phyloP scores from a whole-genome alignment of 345 rosid genomes.

The Citropsis articulata region DNA sequence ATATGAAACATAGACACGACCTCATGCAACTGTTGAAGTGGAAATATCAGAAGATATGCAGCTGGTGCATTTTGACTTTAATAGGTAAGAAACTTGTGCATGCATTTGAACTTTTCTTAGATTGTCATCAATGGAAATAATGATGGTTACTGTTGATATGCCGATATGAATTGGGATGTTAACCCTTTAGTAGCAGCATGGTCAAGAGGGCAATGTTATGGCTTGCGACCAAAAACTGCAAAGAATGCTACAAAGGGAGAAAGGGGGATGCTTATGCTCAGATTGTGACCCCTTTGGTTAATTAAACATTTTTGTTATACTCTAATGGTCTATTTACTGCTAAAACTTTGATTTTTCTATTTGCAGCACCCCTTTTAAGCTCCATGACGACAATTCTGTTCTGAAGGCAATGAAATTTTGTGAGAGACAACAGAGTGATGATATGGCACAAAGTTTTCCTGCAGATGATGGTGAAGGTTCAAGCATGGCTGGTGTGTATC shows the following conservation, averaged over 20 bases:
- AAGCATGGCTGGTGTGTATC: conserved; percentile 48
- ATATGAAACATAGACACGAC: conserved; percentile 65
- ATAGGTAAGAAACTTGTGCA: conserved; percentile 49
- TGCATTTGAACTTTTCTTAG: neutral
- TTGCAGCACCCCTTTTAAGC: conserved; percentile 98
- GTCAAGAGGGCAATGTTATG: neutral
- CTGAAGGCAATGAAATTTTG: conserved; percentile 93
- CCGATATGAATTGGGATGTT: neutral
- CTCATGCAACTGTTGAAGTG: conserved; percentile 99
- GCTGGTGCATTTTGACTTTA: conserved; percentile 97
- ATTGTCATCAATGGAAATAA: neutral
- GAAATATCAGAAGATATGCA: conserved; percentile 99
- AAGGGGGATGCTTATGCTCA: neutral
- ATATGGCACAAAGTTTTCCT: conserved; percentile 29
- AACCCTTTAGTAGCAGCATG: neutral
- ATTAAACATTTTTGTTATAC: neutral
- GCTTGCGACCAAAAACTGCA: neutral
- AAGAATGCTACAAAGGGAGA: neutral
- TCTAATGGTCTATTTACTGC: neutral
- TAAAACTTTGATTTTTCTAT: neutral
- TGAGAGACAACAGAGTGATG: conserved; percentile 48
- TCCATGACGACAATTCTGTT: conserved; percentile 94
- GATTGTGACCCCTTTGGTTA: neutral
- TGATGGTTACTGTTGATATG: neutral
- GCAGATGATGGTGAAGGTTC: conserved; percentile 53